phyloP scores from a whole-genome alignment of 1,284 basidiomycete genomes.

The Rhizopogon parksii region DNA sequence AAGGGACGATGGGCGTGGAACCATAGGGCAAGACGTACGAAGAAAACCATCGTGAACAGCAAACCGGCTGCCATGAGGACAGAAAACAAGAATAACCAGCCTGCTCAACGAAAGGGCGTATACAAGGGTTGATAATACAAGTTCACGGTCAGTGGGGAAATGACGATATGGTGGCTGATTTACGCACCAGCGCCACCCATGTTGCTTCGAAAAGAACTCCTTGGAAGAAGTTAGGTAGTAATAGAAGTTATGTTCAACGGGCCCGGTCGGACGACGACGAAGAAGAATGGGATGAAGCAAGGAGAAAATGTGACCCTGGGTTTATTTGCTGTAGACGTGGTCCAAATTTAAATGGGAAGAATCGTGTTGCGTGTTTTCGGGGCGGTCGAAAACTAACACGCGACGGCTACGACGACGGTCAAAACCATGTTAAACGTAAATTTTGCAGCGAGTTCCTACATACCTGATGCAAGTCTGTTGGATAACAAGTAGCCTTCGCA shows the following conservation, averaged over 20 bases:
- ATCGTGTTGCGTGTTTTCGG: not conserved
- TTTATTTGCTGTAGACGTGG: not conserved
- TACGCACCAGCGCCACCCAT: constrained; percentile 7
- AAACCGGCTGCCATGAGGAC: constrained; percentile 90
- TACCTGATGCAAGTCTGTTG: not conserved
- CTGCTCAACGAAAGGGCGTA: constrained; percentile 34
- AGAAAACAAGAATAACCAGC: constrained; percentile 92
- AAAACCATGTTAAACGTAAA: not conserved
- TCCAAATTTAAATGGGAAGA: not conserved
- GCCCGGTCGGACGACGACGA: not conserved
- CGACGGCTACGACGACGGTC: not conserved
- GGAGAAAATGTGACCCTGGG: not conserved
- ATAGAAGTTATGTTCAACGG: not conserved
- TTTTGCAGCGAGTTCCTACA: not conserved
- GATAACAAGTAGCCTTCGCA: no score
- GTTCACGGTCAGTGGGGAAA: not conserved
- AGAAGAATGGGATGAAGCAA: not conserved
- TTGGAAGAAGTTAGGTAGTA: not conserved
- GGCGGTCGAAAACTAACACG: not conserved
- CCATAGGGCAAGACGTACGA: constrained; percentile 54
- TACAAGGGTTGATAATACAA: not conserved
- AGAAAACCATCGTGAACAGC: constrained; percentile 97
- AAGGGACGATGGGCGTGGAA: not conserved
- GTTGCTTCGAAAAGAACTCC: not conserved
- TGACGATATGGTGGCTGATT: not conserved